Evolutionary conservation across 352 stramenopile species (phyloP).

Genomic region (Peronospora destructor): DNA sequence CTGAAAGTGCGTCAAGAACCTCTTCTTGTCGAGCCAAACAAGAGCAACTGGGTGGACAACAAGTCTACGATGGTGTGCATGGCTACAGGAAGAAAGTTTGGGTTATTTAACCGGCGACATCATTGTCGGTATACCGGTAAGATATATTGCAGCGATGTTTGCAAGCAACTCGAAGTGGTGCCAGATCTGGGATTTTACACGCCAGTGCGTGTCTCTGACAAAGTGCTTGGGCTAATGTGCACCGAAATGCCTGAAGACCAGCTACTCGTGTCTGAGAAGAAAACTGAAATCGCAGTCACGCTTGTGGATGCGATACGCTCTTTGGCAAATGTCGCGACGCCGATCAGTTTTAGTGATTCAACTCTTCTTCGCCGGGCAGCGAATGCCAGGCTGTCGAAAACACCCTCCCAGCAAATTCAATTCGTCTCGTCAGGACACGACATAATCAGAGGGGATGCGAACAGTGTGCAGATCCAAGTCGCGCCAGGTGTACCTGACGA

Average conservation of each 20-base stretch:
- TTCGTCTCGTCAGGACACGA: slow-evolving; percentile 45
- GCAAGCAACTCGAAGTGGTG: slow-evolving; percentile 69
- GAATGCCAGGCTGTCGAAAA: slow-evolving; percentile 40
- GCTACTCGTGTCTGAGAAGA: slow-evolving; percentile 75
- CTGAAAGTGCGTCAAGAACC: slow-evolving; percentile 53
- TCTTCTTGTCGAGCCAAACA: slow-evolving; percentile 56
- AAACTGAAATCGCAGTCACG: slow-evolving; percentile 82
- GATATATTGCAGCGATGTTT: slow-evolving; percentile 82
- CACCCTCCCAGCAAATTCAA: slow-evolving; percentile 55
- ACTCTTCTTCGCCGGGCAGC: slow-evolving; percentile 49
- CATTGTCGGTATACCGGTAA: slow-evolving; percentile 84
- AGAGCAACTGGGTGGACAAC: slow-evolving; percentile 80
- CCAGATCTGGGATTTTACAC: slow-evolving; percentile 77
- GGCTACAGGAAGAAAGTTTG: slow-evolving; percentile 83
- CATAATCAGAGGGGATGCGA: slow-evolving; percentile 40
- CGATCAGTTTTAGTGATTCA: slow-evolving; percentile 67
- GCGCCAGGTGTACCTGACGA: slow-evolving; percentile 64
- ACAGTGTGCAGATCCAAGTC: slow-evolving; percentile 48
- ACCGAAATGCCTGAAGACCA: slow-evolving; percentile 81
- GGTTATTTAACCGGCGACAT: slow-evolving; percentile 80
- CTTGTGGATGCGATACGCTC: slow-evolving; percentile 70
- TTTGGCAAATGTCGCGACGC: slow-evolving; percentile 41
- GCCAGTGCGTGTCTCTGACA: slow-evolving; percentile 72
- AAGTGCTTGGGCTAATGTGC: slow-evolving; percentile 71
- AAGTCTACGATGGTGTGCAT: slow-evolving; percentile 81